Evolutionary conservation across 2,329 filamentous ascomycete genomes (phyloP), one percentile per base, ranked within the genome.

Genomic region (Curvularia sp.): DNA sequence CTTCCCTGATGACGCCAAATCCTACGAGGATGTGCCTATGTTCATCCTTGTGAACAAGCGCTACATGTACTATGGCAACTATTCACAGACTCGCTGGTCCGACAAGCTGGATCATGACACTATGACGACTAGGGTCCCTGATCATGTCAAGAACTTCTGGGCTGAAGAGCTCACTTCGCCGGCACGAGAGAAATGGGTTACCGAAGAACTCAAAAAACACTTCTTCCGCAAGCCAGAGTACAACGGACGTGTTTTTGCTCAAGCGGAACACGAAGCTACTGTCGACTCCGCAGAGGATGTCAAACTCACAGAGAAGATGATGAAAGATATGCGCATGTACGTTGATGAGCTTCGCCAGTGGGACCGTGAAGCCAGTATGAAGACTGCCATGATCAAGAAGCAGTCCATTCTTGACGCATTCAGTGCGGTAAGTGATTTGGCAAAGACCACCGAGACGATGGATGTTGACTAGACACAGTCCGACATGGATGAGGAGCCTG

Each of bases 51-150:
- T 54, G 3, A 19, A 50, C n/a, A 41, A 59, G 13, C 67, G 66
- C 8, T 82, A 80, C 60, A 59, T 70, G 1, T 83, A 82, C 70
- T 78, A 74, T 45, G 81, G 81, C n/a, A 70, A 77, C 54, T 83
- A 83, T 71, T 74, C 72, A 12, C 79, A 82, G 63, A 69, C 66
- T 1, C 79, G 80, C 2, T 80, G 74, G 73, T 75, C 70, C 32
- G 80, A 82, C 62, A 78, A 76, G 58, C 68, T 82, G 1, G 78
- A 79, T 54, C 74, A 79, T 55, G 80, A 82, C 32, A 72, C 73
- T 19, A 72, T 80, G 66, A 62, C 58, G 25, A 66, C 77, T 49
- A 54, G 64, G 5, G 76, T 82, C 1, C 78, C 80, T 3, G 49
- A 68, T 21, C 21, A 64, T 0, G 74, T 82, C 25, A 79, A 76